These are phyloP conservation scores for Paramecium primaurelia DNA, from an alignment of 73 alveolate species.

Conservation along the genomic window DNA sequence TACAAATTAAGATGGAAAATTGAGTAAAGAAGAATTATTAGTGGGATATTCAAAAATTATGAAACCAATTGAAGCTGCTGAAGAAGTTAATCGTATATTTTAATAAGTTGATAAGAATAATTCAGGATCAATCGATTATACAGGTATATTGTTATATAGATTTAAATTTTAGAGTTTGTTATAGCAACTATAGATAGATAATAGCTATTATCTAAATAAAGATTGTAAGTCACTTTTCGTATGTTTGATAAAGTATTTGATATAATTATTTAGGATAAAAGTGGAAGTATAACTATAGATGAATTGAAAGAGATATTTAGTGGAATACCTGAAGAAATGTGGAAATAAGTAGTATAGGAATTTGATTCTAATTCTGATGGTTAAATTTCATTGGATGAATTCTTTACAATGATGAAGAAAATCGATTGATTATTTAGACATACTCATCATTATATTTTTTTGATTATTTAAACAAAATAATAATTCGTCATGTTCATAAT, in stretches of 20 bases:
- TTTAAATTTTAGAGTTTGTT: constrained; percentile 48
- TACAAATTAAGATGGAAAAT: constrained; percentile 69
- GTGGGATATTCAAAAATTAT: constrained; percentile 57
- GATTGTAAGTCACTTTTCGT: constrained; percentile 62
- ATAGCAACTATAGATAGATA: constrained; percentile 54
- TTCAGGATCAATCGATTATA: constrained; percentile 66
- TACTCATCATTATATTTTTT: background rate
- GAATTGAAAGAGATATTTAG: constrained; percentile 68
- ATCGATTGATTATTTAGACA: background rate
- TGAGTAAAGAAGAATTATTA: constrained; percentile 69
- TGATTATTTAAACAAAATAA: background rate
- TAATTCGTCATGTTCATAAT: background rate
- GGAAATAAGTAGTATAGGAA: constrained; percentile 75
- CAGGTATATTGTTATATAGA: background rate
- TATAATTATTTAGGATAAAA: constrained; percentile 55
- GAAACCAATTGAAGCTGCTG: constrained; percentile 36
- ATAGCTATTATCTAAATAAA: constrained; percentile 23
- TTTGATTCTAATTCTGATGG: constrained; percentile 85
- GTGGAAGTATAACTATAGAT: constrained; percentile 65
- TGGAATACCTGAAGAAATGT: constrained; percentile 66
- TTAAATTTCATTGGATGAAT: constrained; percentile 62
- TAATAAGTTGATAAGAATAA: constrained; percentile 53
- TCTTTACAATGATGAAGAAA: constrained; percentile 65
- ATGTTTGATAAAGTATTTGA: constrained; percentile 54
- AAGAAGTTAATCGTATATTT: constrained; percentile 59